These are phyloP conservation scores for Rhodotorula diobovata DNA, from an alignment of 768 basidiomycete genomes.

Conservation along the genomic window DNA sequence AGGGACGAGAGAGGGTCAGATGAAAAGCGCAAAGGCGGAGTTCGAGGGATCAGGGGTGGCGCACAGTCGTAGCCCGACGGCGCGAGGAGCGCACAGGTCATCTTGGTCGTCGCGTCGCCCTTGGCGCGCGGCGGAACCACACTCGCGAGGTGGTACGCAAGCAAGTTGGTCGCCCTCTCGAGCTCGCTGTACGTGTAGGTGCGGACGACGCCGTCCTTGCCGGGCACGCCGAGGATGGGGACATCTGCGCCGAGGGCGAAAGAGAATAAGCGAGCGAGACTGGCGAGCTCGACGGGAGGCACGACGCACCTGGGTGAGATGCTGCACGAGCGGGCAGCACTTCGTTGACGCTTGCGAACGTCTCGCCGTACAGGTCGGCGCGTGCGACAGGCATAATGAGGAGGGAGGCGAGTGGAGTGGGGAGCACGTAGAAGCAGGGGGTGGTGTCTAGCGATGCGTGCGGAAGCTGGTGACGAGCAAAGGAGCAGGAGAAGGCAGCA, in stretches of 20 bases:
- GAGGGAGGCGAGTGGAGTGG: too few relatives aligned
- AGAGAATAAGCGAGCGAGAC: not conserved
- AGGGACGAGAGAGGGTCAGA: not conserved
- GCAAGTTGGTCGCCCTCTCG: conserved; percentile 2
- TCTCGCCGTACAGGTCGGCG: not conserved
- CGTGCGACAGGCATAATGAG: not conserved
- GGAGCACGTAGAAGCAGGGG: too few relatives aligned
- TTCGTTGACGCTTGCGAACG: not conserved
- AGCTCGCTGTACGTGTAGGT: not conserved
- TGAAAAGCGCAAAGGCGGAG: too few relatives aligned
- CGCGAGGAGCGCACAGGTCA: conserved; percentile 4
- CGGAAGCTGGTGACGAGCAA: too few relatives aligned
- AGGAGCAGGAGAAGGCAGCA: too few relatives aligned
- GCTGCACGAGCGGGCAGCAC: not conserved
- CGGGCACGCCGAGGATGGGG: not conserved
- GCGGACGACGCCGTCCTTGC: not conserved
- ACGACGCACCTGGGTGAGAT: not conserved
- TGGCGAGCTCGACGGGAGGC: too few relatives aligned
- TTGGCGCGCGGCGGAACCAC: not conserved
- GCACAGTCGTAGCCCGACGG: conserved; percentile 6
- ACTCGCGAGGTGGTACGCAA: not conserved
- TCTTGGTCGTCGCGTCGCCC: not conserved
- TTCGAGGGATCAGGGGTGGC: too few relatives aligned
- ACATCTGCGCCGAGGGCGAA: not conserved
- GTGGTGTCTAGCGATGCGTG: too few relatives aligned